These are phyloP conservation scores for Aspergillus bombycis DNA, from an alignment of 2,329 filamentous ascomycete genomes.

Conservation along the genomic window DNA sequence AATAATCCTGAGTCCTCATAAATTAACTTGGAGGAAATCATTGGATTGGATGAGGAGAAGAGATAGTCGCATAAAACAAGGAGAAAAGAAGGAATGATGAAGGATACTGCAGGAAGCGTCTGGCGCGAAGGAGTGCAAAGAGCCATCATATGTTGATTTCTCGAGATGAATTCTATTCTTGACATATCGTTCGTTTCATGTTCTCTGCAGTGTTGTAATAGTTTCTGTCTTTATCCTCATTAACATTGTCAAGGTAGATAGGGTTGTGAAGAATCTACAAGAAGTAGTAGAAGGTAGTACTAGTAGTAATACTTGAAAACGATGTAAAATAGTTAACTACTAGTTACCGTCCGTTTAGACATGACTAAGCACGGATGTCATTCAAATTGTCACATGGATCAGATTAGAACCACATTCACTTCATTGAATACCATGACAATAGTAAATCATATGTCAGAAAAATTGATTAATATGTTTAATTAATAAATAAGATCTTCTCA, in stretches of 20 bases:
- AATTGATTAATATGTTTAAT: slow-evolving; percentile 18
- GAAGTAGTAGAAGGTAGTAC: neutral
- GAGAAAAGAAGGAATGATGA: neutral
- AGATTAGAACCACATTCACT: neutral
- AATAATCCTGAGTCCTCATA: slow-evolving; percentile 10
- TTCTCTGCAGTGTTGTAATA: slow-evolving; percentile 1
- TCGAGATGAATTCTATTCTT: slow-evolving; percentile 4
- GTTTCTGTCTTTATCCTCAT: slow-evolving; percentile 7
- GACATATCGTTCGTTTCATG: slow-evolving; percentile 1
- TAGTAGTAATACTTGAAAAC: no score
- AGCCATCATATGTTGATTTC: neutral
- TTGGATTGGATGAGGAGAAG: slow-evolving; percentile 11
- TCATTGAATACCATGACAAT: neutral
- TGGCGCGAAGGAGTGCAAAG: slow-evolving; percentile 1
- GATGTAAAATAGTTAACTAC: no score
- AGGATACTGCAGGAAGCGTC: neutral
- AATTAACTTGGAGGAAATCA: neutral
- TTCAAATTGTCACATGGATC: neutral
- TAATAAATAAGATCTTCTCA: slow-evolving; percentile 10
- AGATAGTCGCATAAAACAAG: neutral
- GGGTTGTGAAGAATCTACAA: neutral
- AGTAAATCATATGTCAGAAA: neutral
- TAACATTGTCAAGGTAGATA: neutral
- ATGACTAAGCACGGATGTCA: neutral
- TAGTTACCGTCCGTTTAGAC: neutral